Evolutionary conservation across 2,329 filamentous ascomycete species (phyloP).

Genomic region (Pseudogymnoascus sp.): DNA sequence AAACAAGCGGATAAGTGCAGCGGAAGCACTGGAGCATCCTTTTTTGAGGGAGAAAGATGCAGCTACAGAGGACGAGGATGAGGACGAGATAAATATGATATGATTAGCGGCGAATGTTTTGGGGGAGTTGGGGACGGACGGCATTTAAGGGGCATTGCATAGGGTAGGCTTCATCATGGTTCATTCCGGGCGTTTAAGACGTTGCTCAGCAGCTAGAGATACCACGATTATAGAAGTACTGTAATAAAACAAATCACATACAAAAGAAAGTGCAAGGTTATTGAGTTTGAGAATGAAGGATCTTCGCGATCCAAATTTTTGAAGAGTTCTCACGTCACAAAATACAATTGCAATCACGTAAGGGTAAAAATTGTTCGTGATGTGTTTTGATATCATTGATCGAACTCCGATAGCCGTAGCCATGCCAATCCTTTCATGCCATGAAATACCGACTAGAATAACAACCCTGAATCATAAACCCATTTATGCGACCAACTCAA

Average conservation of each 20-base stretch:
- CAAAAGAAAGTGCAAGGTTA: not conserved
- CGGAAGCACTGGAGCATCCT: slow-evolving; percentile 65
- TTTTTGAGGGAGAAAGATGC: slow-evolving; percentile 47
- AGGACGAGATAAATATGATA: slow-evolving; percentile 47
- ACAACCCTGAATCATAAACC: slow-evolving; percentile 11
- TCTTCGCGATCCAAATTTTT: not conserved
- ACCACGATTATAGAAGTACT: slow-evolving; percentile 8
- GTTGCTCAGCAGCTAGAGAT: slow-evolving; percentile 15
- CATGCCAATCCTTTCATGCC: slow-evolving; percentile 18
- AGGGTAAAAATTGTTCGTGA: slow-evolving; percentile 5
- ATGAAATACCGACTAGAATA: slow-evolving; percentile 13
- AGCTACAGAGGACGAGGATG: slow-evolving; percentile 35
- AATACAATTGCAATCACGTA: not conserved
- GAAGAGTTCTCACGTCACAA: not conserved
- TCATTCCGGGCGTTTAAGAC: slow-evolving; percentile 14
- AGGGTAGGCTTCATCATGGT: not conserved
- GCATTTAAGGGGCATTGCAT: slow-evolving; percentile 10
- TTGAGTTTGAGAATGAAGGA: not conserved
- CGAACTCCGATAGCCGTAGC: slow-evolving; percentile 13
- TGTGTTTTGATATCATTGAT: slow-evolving; percentile 10
- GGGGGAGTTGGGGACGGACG: slow-evolving; percentile 12
- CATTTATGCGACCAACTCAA: slow-evolving; percentile 85
- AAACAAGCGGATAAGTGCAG: slow-evolving; percentile 63
- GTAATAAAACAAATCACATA: not conserved
- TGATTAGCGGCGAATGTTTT: slow-evolving; percentile 31